These are phyloP conservation scores for Tagetes patula DNA, from an alignment of 129 eudicot genomes.

Conservation along the genomic window DNA sequence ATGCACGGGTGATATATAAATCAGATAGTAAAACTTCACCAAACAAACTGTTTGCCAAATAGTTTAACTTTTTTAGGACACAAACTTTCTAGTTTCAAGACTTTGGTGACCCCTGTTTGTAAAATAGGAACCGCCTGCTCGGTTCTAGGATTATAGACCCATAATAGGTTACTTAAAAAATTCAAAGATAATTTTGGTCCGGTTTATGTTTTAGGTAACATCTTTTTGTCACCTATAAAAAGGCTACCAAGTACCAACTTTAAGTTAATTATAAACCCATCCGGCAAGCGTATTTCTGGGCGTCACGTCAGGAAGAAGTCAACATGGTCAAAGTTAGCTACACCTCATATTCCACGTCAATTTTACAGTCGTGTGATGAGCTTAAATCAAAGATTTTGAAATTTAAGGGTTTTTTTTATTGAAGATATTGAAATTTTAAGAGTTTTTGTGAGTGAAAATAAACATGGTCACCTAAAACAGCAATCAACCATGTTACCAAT, in stretches of 20 bases:
- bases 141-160: background rate
- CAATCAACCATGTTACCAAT: background rate
- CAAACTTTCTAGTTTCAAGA: background rate
- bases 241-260: background rate
- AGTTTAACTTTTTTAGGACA: background rate
- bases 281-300: background rate
- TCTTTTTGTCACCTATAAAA: background rate
- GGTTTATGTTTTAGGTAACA: background rate
- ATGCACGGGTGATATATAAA: background rate
- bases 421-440: background rate
- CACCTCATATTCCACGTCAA: background rate
- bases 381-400: background rate
- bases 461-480: background rate
- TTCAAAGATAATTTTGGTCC: background rate
- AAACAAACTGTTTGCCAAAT: background rate
- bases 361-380: background rate
- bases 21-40: background rate
- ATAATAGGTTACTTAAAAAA: background rate
- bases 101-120: background rate
- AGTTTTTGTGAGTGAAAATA: background rate
- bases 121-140: background rate
- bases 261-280: background rate
- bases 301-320: conserved; percentile 1
- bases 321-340: background rate
- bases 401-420: background rate